Base-by-base conservation (phyloP, 768 basidiomycete genomes). In the Leccinum imitatum region DNA sequence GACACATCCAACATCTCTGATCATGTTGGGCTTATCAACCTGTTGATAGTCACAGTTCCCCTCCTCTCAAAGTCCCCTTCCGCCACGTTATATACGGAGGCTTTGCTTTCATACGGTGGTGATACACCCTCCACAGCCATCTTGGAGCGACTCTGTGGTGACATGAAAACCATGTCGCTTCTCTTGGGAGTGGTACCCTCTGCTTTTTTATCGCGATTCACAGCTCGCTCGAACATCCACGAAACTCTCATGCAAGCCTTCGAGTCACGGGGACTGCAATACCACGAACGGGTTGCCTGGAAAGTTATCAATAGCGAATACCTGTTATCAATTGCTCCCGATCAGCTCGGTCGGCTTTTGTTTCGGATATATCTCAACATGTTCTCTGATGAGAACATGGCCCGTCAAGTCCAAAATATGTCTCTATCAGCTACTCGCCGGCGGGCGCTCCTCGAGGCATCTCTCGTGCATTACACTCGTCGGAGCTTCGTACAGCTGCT, bases 401-500 rank as follows among this genome's bases (percentile, higher is more conserved):
- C 46, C 10, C 57, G 59, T 50, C 61, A 53, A 21, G 3, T 69
- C 15, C 53, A 59, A 39, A 57, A 58, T 15, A 6, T 54, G 10
- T 56, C 59, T 41, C 11, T 51, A 4, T 66, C 62, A 8, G 1
- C 19, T 13, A 35, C 14, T 10, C 61, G 52, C 50, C 27, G 50
- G 17, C 50, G 50, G 17, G 57, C 53, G 9, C 0, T 63, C 10
- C 46, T 44, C 1, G 58, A 57, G 13, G 63, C 68, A 11, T 65
- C 59, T 31, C 59, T 74, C 31, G 27, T 78, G 21, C 81, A 82
- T 60, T 85, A 87, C 62, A 76, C 69, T 10, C 78, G 86, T 13
- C 72, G 73, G 39, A 79, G 77, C 33, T 84, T 86, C 54, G 82
- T 73, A 1, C 62, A 74, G 3, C 69, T 87, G 46, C 68, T 87